Evolutionary conservation across 371 early-diverging fungal genomes (phyloP), one percentile per base, ranked within the genome.

Genomic region (Parasitella parasitica): DNA sequence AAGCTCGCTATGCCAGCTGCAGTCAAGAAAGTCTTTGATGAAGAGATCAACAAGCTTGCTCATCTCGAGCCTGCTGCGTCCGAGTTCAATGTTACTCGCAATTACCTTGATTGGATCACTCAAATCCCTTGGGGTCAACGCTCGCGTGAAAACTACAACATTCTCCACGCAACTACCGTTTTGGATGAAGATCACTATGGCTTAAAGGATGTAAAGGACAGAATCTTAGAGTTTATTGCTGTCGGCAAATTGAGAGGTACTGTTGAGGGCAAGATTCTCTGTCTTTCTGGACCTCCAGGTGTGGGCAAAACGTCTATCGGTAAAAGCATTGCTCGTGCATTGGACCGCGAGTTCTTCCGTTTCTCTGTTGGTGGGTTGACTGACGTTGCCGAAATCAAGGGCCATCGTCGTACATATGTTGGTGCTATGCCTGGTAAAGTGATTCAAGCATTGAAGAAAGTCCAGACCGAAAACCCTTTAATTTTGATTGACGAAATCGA

Each of bases 341-440:
- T 97, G 32, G 91, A 89, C 55, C 89, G 99, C 18, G 94, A 95
- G 70, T 98, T 97, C 66, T 97, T 88, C 77, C 85, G 99, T 32
- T 97, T 98, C 77, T 91, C 92, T 59, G 97, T 98, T 7, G 99
- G 99, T 54, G 99, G 99, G 6, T 72, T 98, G 67, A 91, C 92
- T 0, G 99, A 98, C 69, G 98, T 97, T 9, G 96, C 97, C 26
- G 99, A 98, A 71, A 95, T 98, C 75, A 97, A 98, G 84, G 99
- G 98, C 11, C 99, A 97, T 77, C 89, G 99, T 28, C 84, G 99
- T 55, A 98, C 99, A 4, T 98, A 98, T 72, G 97, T 98, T 16
- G 99, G 99, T 52, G 97, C 98, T 6, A 97, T 98, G 99, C 99
- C 99, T n/a, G 99, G 99, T 39, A 97, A 97, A 75, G 94, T 97